Evolutionary conservation across 805 yeast species (phyloP).

Genomic region (Ogataea siamensis): DNA sequence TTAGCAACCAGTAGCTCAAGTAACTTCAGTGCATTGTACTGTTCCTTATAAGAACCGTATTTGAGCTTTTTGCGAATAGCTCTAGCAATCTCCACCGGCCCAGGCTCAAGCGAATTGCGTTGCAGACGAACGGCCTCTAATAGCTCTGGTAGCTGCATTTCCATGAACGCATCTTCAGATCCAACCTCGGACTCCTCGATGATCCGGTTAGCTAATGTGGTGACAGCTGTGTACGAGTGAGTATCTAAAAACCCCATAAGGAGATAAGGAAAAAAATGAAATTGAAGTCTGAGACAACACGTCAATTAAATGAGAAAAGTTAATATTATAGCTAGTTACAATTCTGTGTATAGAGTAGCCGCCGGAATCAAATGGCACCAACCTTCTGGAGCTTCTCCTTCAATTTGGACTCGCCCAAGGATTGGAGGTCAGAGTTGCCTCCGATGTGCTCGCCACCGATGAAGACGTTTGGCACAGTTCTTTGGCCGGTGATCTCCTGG

Average conservation of each 20-base stretch:
- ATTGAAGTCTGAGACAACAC: background rate
- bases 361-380: slow-evolving; percentile 4
- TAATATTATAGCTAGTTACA: background rate
- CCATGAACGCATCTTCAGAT: slow-evolving; percentile 39
- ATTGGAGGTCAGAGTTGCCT: slow-evolving; percentile 88
- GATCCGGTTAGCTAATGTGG: slow-evolving; percentile 58
- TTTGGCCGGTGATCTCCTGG: slow-evolving; percentile 76
- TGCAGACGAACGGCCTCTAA: slow-evolving; percentile 49
- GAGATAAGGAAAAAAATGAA: slow-evolving; percentile 1
- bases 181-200: slow-evolving; percentile 41
- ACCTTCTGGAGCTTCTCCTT: slow-evolving; percentile 12
- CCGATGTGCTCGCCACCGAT: slow-evolving; percentile 92
- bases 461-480: slow-evolving; percentile 90
- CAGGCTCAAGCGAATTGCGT: slow-evolving; percentile 28
- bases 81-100: slow-evolving; percentile 80
- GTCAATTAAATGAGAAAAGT: background rate
- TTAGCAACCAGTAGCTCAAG: slow-evolving; percentile 61
- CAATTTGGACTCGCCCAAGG: slow-evolving; percentile 42
- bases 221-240: slow-evolving; percentile 68
- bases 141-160: slow-evolving; percentile 52
- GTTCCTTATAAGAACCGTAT: slow-evolving; percentile 70
- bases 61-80: slow-evolving; percentile 86
- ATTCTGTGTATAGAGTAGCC: background rate
- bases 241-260: slow-evolving; percentile 54
- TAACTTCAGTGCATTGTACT: slow-evolving; percentile 58